phyloP scores from a whole-genome alignment of 148 eudicot genomes.

The Camellia granthamiana region DNA sequence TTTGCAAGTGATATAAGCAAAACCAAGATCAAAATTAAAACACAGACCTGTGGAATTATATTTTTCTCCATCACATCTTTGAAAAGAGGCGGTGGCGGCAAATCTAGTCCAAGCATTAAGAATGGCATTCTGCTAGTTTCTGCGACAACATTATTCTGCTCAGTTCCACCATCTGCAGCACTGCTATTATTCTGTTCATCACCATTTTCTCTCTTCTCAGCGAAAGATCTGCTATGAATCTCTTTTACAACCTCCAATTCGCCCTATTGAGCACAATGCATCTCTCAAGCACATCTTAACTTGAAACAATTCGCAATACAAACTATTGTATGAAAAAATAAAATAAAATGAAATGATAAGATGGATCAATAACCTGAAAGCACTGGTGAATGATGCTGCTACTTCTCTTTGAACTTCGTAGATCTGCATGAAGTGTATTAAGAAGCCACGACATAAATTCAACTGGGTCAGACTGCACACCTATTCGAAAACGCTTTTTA shows the following conservation, averaged over 20 bases:
- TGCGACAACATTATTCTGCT: slow-evolving; percentile 28
- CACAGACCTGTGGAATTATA: slow-evolving; percentile 86
- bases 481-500: slow-evolving; percentile 77
- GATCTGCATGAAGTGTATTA: slow-evolving; percentile 70
- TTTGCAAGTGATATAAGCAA: not conserved
- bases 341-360: slow-evolving; percentile 9
- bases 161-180: slow-evolving; percentile 44
- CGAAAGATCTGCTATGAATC: slow-evolving; percentile 37
- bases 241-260: slow-evolving; percentile 94
- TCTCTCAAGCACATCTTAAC: not conserved
- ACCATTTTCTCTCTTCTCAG: slow-evolving; percentile 41
- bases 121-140: slow-evolving; percentile 90
- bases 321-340: not conserved
- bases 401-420: slow-evolving; percentile 61
- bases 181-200: slow-evolving; percentile 35
- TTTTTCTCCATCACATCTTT: slow-evolving; percentile 95
- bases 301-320: slow-evolving; percentile 10
- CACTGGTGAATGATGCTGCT: slow-evolving; percentile 80
- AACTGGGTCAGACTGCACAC: slow-evolving; percentile 91
- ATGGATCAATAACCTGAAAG: slow-evolving; percentile 68
- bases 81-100: slow-evolving; percentile 95
- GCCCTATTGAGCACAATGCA: slow-evolving; percentile 47
- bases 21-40: not conserved
- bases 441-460: slow-evolving; percentile 98
- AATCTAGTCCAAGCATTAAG: slow-evolving; percentile 93